Evolutionary conservation across 176 grass and related monocot genomes (phyloP), one percentile per base, ranked within the genome.

Genomic region (Oryza brachyantha): DNA sequence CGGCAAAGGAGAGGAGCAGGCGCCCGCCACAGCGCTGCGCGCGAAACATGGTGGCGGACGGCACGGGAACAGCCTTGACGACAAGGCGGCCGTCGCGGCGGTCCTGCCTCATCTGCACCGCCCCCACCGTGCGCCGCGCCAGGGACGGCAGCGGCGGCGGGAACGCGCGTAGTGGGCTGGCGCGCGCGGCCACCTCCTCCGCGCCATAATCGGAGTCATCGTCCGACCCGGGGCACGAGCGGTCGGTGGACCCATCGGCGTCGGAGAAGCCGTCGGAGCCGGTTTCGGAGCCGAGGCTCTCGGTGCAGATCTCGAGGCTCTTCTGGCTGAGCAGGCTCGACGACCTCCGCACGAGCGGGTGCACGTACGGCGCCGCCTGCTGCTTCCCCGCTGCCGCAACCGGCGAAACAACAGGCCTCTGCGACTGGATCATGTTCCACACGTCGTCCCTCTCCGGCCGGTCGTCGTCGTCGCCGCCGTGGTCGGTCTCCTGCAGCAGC

Each of bases 271-370:
- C 79, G 41, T 91, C 96, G 13, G 96, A 91, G 74, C 96, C 96
- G 0, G 86, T 95, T 81, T 99, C 96, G 5, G 96, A 99, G 68
- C 96, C 96, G 73, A 99, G 96, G 88, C 88, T 99, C 88, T 99
- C 96, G 29, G 96, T 99, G 90, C 96, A 99, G 73, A 96, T 81
- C 81, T 93, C 86, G 7, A 99, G 92, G 86, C 90, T 99, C 80
- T 91, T 93, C 84, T 91, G 84, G 48, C 81, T 99, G 38, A 99
- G 85, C 61, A 93, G 84, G 75, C 90, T 90, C 13, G 90, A 99
- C 8, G 96, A 95, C 11, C 83, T 85, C 80, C 87, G 83, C 46
- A 88, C 72, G 17, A 92, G 89, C 13, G 96, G 90, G 52, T 90
- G 96, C 70, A 95, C 90, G 59, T 98, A 98, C 45, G 85, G 76